phyloP scores from a whole-genome alignment of 306 rosid genomes.

The Oxytropis ochrocephala region DNA sequence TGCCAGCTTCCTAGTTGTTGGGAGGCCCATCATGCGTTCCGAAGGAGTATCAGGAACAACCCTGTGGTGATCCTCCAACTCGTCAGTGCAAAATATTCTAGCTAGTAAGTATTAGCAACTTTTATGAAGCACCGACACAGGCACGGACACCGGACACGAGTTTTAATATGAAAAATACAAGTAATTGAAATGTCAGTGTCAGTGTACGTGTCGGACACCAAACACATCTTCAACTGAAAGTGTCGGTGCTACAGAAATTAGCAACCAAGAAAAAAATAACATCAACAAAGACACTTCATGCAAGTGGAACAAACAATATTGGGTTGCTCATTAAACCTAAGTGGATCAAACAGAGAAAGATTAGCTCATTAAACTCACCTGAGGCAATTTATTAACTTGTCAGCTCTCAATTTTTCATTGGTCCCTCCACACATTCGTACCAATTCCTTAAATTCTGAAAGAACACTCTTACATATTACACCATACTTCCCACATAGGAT shows the following conservation, averaged over 20 bases:
- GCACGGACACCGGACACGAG: too few species aligned
- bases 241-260: not conserved
- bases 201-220: too few species aligned
- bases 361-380: slow-evolving; percentile 40
- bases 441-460: slow-evolving; percentile 68
- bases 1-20: slow-evolving; percentile 81
- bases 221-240: too few species aligned
- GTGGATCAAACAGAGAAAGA: not conserved
- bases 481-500: slow-evolving; percentile 58
- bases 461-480: slow-evolving; percentile 72
- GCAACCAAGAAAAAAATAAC: not conserved
- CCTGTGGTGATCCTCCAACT: slow-evolving; percentile 37
- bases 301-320: not conserved
- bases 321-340: not conserved
- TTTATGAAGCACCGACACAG: too few species aligned
- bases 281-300: not conserved
- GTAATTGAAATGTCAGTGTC: too few species aligned
- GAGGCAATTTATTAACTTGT: slow-evolving; percentile 51
- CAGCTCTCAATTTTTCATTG: slow-evolving; percentile 71
- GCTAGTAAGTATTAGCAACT: not conserved
- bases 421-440: slow-evolving; percentile 85
- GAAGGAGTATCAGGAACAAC: slow-evolving; percentile 77
- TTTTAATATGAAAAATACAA: too few species aligned
- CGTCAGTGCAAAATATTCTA: slow-evolving; percentile 21
- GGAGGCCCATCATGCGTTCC: slow-evolving; percentile 71